Evolutionary conservation across 2,329 filamentous ascomycete species (phyloP), one percentile per base, ranked within the genome.

Genomic region (Ceratocystiopsis sp.): DNA sequence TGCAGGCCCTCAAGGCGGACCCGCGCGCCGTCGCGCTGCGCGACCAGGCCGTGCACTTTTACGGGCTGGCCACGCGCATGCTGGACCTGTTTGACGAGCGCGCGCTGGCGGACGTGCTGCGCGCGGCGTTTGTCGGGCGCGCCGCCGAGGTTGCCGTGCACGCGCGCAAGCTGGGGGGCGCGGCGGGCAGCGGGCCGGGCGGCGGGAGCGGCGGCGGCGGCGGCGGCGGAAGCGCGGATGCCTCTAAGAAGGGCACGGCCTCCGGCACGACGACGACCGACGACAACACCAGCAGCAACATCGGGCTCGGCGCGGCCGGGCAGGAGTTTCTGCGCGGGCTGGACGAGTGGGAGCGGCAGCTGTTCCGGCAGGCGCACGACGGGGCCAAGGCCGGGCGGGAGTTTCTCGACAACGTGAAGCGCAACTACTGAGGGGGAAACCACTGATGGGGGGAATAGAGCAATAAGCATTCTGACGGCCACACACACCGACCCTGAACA

Each of bases 1-100:
- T 93, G 55, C 86, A 93, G 52, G 91, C 91, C 0, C 67, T 98
- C 35, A 91, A 89, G 56, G 91, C 91, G 32, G 86, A 95, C 56
- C 80, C 91, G 0, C 78, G 81, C 43, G 80, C 82, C 12, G 84
- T 98, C 1, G 79, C 93, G 44, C 60, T 98, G 37, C 76, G 89
- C 41, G 78, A 84, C 44, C 75, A 91, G 58, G 84, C 83, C 47
- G 78, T 80, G 34, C 82, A 94, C 59, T 94, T 94, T 54, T 96
- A 94, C 63, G 78, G 75, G 19, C 71, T 96, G 4, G 85, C 83
- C 4, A 80, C 84, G 38, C 74, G 84, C 42, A 86, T 95, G 61
- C 67, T 96, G 48, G 87, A 95, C 46, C 62, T 98, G 0, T 93
- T 94, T 48, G 87, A 95, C 45, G 87, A 94, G 59, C 58, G 59